A percentile compares a stretch with the other conserved stretches of the same genome.
These are phyloP conservation scores for Hypericum androsaemum DNA, from an alignment of 345 rosid species.

Conservation along the genomic window DNA sequence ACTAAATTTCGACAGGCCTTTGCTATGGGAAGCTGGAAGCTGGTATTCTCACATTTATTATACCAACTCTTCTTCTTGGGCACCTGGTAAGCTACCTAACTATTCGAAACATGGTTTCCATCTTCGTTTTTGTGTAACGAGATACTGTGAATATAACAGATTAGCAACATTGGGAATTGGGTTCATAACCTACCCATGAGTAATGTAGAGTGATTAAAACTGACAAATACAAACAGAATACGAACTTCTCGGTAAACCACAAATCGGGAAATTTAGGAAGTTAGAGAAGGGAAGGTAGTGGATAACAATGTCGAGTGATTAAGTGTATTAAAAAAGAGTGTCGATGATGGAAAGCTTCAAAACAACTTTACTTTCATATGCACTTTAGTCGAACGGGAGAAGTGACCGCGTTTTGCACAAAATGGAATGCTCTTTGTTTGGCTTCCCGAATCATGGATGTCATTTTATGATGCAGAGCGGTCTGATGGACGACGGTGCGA, in stretches of 20 bases:
- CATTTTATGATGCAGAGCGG: constrained; percentile 44
- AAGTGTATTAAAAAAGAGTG: too few species aligned
- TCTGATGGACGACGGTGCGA: constrained; percentile 62
- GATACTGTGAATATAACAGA: background rate
- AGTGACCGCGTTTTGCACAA: background rate
- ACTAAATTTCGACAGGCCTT: constrained; percentile 42
- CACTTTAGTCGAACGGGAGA: background rate
- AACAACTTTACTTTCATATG: too few species aligned
- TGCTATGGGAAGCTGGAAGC: constrained; percentile 98
- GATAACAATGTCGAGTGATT: too few species aligned
- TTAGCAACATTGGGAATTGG: too few species aligned
- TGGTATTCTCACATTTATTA: constrained; percentile 71
- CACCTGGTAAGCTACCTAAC: constrained; percentile 54
- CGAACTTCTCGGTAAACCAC: too few species aligned
- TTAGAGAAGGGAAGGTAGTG: too few species aligned
- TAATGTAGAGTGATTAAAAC: too few species aligned
- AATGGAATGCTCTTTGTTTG: background rate
- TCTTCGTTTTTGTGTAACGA: background rate
- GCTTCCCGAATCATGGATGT: constrained; percentile 7
- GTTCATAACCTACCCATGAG: too few species aligned
- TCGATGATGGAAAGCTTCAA: too few species aligned
- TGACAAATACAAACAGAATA: too few species aligned
- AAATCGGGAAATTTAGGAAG: too few species aligned
- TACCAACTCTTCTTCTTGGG: constrained; percentile 76
- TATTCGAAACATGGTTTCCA: background rate